A percentile compares a stretch with the other conserved stretches of the same genome.
Evolutionary conservation across 2,329 filamentous ascomycete genomes (phyloP).

Genomic region (Neospermospora avenae): DNA sequence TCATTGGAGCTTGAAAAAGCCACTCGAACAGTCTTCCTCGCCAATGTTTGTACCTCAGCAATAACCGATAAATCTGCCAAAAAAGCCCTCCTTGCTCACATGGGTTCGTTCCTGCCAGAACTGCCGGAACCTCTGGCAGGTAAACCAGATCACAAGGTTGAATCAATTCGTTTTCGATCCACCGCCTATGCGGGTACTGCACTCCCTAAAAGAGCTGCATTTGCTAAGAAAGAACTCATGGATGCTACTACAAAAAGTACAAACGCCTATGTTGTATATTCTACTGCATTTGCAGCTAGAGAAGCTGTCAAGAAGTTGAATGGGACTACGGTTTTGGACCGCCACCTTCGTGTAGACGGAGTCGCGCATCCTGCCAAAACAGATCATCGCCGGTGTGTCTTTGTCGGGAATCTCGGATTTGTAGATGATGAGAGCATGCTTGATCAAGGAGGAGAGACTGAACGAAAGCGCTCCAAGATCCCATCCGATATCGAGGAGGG

Average conservation of each 20-base stretch:
- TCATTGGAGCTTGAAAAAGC: conserved; percentile 75
- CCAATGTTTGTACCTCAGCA: conserved; percentile 81
- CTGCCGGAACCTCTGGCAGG: conserved; percentile 44
- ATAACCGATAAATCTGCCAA: conserved; percentile 80
- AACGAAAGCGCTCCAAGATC: conserved; percentile 69
- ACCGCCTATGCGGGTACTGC: conserved; percentile 74
- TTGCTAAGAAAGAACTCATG: conserved; percentile 86
- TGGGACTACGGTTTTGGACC: conserved; percentile 76
- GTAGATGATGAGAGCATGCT: conserved; percentile 84
- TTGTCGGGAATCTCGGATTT: conserved; percentile 94
- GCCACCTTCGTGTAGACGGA: conserved; percentile 87
- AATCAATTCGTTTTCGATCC: conserved; percentile 92
- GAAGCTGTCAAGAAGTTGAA: conserved; percentile 77
- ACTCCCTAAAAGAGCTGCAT: conserved; percentile 92
- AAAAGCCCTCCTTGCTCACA: conserved; percentile 72
- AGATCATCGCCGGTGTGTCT: conserved; percentile 87
- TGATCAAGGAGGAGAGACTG: conserved; percentile 61
- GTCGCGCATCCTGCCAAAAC: conserved; percentile 81
- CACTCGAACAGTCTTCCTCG: conserved; percentile 84
- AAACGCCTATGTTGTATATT: conserved; percentile 93
- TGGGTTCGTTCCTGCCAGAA: conserved; percentile 68
- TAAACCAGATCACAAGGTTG: conserved; percentile 65
- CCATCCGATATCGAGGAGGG: conserved; percentile 91
- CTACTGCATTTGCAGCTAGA: conserved; percentile 68
- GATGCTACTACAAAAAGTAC: conserved; percentile 86